Evolutionary conservation across 495 filamentous ascomycete species (phyloP).

Genomic region (Corynascus novoguineensis): DNA sequence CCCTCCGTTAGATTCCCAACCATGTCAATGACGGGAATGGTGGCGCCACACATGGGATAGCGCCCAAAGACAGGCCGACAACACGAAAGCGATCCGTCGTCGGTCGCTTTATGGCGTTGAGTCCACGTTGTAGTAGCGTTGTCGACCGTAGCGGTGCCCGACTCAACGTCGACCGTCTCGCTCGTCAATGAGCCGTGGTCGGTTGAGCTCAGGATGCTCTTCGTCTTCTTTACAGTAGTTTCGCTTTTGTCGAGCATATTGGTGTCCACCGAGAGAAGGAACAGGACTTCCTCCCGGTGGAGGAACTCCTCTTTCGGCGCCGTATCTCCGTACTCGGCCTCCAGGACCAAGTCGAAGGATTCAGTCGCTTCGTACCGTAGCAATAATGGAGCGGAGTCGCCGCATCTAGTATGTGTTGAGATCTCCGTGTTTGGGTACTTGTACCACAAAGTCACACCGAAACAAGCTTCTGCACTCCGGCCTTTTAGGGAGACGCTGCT

Average conservation of each 20-base stretch:
- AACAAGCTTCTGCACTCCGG: constrained; percentile 5
- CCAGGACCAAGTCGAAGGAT: constrained; percentile 3
- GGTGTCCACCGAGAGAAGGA: constrained; percentile 3
- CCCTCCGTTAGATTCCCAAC: not conserved
- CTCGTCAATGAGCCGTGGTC: not conserved
- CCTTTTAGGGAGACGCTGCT: not conserved
- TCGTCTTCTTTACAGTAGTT: not conserved
- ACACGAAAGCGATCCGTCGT: not conserved
- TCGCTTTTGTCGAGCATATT: constrained; percentile 13
- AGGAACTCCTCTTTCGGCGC: constrained; percentile 15
- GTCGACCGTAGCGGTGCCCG: not conserved
- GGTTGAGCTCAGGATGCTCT: constrained; percentile 4
- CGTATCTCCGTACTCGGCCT: constrained; percentile 13
- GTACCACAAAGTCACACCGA: constrained; percentile 8
- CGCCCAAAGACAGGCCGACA: not conserved
- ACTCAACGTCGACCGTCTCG: constrained; percentile 6
- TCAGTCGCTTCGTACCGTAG: constrained; percentile 5
- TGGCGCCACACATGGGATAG: not conserved
- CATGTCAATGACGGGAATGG: not conserved
- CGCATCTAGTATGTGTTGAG: not conserved
- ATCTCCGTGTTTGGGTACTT: not conserved
- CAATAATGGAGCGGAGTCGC: constrained; percentile 11
- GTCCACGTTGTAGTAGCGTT: not conserved
- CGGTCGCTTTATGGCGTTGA: not conserved
- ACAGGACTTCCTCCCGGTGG: constrained; percentile 9